These are phyloP conservation scores for Polysphondylium violaceum DNA, from an alignment of 78 protist genomes.

Conservation along the genomic window DNA sequence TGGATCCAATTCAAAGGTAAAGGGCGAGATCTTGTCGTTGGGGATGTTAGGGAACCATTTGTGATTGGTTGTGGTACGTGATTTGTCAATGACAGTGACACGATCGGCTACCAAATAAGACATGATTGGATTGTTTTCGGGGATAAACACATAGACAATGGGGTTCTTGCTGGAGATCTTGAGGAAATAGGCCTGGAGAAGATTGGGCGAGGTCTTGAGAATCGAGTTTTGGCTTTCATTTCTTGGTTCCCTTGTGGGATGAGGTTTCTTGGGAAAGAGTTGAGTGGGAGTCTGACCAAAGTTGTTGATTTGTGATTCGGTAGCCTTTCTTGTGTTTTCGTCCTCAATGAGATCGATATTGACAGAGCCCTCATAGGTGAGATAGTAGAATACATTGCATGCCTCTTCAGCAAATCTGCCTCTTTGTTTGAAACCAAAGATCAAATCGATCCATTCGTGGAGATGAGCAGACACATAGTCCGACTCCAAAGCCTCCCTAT, in stretches of 20 bases:
- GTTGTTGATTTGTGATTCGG: slow-evolving; percentile 88
- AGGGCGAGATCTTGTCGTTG: slow-evolving; percentile 63
- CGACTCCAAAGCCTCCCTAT: slow-evolving; percentile 94
- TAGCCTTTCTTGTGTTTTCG: slow-evolving; percentile 30
- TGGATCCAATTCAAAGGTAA: slow-evolving; percentile 77
- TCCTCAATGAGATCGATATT: slow-evolving; percentile 81
- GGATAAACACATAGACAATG: slow-evolving; percentile 42
- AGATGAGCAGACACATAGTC: slow-evolving; percentile 92
- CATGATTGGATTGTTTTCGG: slow-evolving; percentile 34
- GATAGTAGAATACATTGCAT: slow-evolving; percentile 93
- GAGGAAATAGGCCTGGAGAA: slow-evolving; percentile 50
- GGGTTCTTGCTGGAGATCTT: slow-evolving; percentile 40
- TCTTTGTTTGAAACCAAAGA: slow-evolving; percentile 95
- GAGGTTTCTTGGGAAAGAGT: slow-evolving; percentile 87
- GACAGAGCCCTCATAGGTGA: slow-evolving; percentile 91
- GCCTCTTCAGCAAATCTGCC: slow-evolving; percentile 93
- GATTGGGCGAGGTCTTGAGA: slow-evolving; percentile 23
- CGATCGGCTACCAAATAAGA: slow-evolving; percentile 38
- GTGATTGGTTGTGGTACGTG: slow-evolving; percentile 36
- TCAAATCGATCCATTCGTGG: slow-evolving; percentile 97
- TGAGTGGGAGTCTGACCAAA: slow-evolving; percentile 99
- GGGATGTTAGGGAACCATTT: slow-evolving; percentile 73
- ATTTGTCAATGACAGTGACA: slow-evolving; percentile 39
- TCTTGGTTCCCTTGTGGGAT: slow-evolving; percentile 55
- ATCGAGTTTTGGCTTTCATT: slow-evolving; percentile 51